Base-by-base conservation (phyloP, 306 rosid species). In the Vicia sativa region DNA sequence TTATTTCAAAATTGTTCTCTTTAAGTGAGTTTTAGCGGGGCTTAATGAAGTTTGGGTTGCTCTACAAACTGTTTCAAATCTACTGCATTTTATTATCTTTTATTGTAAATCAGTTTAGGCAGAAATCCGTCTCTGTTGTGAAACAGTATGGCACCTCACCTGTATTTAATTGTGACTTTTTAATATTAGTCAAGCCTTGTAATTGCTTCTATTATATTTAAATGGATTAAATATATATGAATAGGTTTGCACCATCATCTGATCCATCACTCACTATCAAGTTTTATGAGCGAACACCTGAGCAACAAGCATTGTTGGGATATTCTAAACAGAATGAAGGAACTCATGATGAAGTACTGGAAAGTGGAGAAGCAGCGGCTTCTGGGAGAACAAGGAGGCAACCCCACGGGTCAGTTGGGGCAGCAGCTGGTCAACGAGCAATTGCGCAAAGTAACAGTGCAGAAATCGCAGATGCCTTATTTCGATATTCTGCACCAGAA, bases 401-500 rank as follows among this genome's bases (percentile, higher is more conserved):
- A 44, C 87, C 96, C 19, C 90, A 90, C 72, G 91, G 97, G 56
- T 86, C 96, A 29, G 73, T 88, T 52, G 99, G 99, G 75, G 96
- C 97, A 46, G 66, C 76, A 69, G 95, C 95, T 68, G 96, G 97
- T 71, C 96, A 87, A 62, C 87, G 96, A 31, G 87, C 95, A 75
- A 88, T 93, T 80, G 97, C 96, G n/a, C 99, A 93, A 77, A 86
- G 92, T 74, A 88, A 87, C 73, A 86, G 84, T 58, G 77, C 84
- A 42, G 92, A 90, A 61, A 90, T 93, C 70, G 91, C 91, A 49
- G 97, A 93, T 18, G 83, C 96, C 78, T 71, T 93, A 59, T 93
- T 90, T 78, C 87, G 89, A 44, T 93, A 93, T 81, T 82, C 87
- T 75, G 87, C 97, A 4, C 99, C 99, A 13, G 97, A 90, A 86